A percentile compares a stretch with the other conserved stretches of the same genome.
Conservation (phyloP, 2,329 filamentous ascomycete species). For the Aspergillus unguis region DNA sequence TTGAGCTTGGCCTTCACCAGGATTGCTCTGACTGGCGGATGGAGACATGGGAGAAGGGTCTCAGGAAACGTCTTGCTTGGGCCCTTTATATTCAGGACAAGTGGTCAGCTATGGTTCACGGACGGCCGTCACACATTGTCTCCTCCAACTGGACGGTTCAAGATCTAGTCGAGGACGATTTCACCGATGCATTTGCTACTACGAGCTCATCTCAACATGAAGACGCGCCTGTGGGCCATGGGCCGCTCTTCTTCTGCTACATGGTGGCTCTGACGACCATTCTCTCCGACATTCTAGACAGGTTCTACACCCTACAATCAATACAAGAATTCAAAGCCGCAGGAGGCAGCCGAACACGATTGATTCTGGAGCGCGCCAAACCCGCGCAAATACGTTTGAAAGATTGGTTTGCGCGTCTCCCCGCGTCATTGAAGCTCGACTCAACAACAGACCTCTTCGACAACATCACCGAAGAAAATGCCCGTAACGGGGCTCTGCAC, state of each 20-base stretch:
- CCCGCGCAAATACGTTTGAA: conserved; percentile 53
- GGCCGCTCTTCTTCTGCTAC: conserved; percentile 48
- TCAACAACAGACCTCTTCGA: conserved; percentile 45
- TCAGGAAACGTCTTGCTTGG: conserved; percentile 85
- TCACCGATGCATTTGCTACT: conserved; percentile 35
- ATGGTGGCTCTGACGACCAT: conserved; percentile 53
- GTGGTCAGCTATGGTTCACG: conserved; percentile 82
- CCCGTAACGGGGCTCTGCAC: conserved; percentile 68
- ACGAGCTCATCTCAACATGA: conserved; percentile 24
- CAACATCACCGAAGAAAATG: conserved; percentile 39
- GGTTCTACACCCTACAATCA: conserved; percentile 51
- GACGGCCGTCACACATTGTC: conserved; percentile 74
- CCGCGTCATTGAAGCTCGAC: conserved; percentile 50
- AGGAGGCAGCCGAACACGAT: conserved; percentile 45
- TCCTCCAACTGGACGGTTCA: conserved; percentile 71
- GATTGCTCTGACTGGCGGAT: conserved; percentile 87
- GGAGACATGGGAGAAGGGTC: conserved; percentile 77
- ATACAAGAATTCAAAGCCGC: conserved; percentile 43
- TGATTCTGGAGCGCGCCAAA: conserved; percentile 52
- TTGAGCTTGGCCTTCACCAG: conserved; percentile 84
- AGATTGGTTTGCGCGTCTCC: conserved; percentile 52
- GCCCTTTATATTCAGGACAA: conserved; percentile 93
- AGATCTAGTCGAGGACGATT: conserved; percentile 42
- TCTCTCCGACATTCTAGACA: conserved; percentile 50
- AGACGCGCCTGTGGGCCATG: conserved; percentile 37